These are phyloP conservation scores for Zoysia pacifica DNA, from an alignment of 176 grass and related monocot genomes.

Conservation along the genomic window DNA sequence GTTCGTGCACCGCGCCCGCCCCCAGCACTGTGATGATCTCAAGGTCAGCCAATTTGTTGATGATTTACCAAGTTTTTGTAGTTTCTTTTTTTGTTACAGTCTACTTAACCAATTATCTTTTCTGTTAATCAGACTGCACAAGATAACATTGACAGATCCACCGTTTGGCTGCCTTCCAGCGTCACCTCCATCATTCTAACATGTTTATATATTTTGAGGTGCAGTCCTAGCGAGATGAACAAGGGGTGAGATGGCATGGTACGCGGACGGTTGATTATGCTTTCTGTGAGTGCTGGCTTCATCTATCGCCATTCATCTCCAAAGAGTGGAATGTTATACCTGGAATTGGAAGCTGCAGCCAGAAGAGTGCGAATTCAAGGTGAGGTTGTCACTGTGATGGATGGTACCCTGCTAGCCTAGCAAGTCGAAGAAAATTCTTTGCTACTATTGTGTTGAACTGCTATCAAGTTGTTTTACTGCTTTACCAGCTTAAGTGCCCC, in stretches of 20 bases:
- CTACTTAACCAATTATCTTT: conserved; percentile 4
- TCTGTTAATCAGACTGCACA: conserved; percentile 72
- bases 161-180: too few species aligned
- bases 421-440: too few species aligned
- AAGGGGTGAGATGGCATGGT: too few species aligned
- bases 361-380: conserved; percentile 63
- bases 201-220: too few species aligned
- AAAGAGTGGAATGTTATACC: conserved; percentile 60
- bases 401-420: background rate
- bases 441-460: too few species aligned
- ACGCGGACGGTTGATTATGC: too few species aligned
- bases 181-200: too few species aligned
- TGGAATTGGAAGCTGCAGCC: conserved; percentile 51
- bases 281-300: background rate
- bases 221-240: too few species aligned
- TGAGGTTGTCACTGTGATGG: conserved; percentile 64
- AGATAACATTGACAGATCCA: conserved; percentile 75
- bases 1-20: too few species aligned
- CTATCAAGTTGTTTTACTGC: too few species aligned
- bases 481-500: too few species aligned
- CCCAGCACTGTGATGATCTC: conserved; percentile 77
- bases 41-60: conserved; percentile 47
- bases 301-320: conserved; percentile 52
- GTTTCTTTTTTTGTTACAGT: background rate
- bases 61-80: background rate